Evolutionary conservation across 2,329 filamentous ascomycete species (phyloP), one percentile per base, ranked within the genome.

Genomic region (Graphiopsis chlorocephala): DNA sequence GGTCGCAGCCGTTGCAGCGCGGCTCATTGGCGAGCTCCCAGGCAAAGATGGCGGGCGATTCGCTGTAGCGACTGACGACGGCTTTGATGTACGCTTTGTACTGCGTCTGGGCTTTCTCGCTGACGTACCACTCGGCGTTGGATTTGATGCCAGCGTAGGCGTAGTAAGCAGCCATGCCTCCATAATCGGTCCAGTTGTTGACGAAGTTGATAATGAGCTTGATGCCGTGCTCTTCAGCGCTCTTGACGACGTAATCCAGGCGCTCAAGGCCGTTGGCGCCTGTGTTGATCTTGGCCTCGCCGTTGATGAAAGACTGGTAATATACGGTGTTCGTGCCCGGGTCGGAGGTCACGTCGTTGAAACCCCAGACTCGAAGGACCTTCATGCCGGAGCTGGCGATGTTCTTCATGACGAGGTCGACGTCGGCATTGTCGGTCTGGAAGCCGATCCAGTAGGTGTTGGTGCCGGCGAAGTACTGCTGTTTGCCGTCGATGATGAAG

Each of bases 1-100:
- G 83, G 47, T 79, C 77, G 72, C 88, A 90, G 14, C 85, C 83
- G 15, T 82, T 79, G 77, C 87, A 90, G 65, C 88, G 81, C 17
- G 87, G 85, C 75, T 90, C 88, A 68, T 90, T 90, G 64, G 81
- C 85, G 1, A 90, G 78, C 70, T 90, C 88, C 88, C 88, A 90
- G 0, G 86, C 86, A 68, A 90, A 85, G 55, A 90, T 82, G 0
- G 88, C 83, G 0, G 84, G 76, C 0, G 85, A 88, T 66, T 81
- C 78, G 53, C 79, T 83, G 76, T 89, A 90, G 12, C 88, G 80
- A 23, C 76, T 83, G 2, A 90, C 82, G 7, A 90, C 81, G 0
- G 80, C 78, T 57, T 83, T 78, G 71, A 90, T 82, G 72, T 90
- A 91, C 56, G 78, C 80, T 69, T 85, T 85, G 73, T 90, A 90